Evolutionary conservation across 495 filamentous ascomycete genomes (phyloP), one percentile per base, ranked within the genome.

Genomic region (Xylaria palmicola): DNA sequence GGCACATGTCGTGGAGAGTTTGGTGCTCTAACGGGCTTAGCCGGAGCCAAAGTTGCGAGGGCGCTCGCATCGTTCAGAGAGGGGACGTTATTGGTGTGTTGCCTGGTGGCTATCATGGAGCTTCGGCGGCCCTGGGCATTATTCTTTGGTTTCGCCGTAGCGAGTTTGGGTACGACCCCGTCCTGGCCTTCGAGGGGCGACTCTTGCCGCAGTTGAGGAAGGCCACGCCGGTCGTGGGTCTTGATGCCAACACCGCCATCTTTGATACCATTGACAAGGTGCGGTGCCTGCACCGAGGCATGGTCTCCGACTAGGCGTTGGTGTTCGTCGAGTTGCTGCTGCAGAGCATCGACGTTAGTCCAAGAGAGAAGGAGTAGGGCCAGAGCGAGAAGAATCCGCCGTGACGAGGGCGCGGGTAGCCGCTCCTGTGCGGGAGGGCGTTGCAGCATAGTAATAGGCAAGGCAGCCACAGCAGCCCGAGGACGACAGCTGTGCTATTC

Each of bases 41-140:
- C 90, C 88, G 90, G 90, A 95, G 92, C 91, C 82, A 90, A 84
- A 85, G 90, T 90, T 81, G 89, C 86, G 79, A 92, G 86, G 88
- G 91, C 91, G 90, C 91, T 90, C 90, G 85, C 90, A 88, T 93
- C 88, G 80, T 85, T 79, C 78, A 83, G 79, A 73, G 74, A 70
- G 66, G 65, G 65, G 59, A 69, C 63, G 59, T 77, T 68, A 65
- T 74, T 69, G 67, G 74, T 71, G 52, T 67, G 67, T 64, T 79
- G 67, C 68, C 71, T 78, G 26, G 57, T 54, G 41, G 57, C 37
- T 39, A 55, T 52, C 53, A 62, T 53, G 30, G 59, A 50, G 34
- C 61, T 63, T 52, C 40, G 60, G 59, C 56, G 68, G 50, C 60
- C 52, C 41, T 43, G 17, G 45, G 55, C 17, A n/a, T 53, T 26